Percentiles rank a stretch among this genome's conserved stretches.
These are phyloP conservation scores for Talaromyces sp. DNA, from an alignment of 2,329 filamentous ascomycete species.

Conservation along the genomic window DNA sequence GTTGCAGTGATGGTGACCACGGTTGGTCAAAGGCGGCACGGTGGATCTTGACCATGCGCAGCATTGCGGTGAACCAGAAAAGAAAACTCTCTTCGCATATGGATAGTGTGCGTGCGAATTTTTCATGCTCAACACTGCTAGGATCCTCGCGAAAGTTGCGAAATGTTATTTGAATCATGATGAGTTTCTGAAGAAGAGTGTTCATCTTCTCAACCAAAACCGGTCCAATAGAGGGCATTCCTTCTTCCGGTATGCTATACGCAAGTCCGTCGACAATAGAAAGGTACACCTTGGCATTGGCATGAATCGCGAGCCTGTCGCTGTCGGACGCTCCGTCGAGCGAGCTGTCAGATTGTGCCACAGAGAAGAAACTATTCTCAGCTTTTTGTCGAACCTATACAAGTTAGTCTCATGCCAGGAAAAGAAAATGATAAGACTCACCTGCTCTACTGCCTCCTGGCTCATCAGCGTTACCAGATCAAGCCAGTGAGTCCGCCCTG, in stretches of 20 bases:
- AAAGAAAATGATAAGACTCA: constrained; percentile 14
- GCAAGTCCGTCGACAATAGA: constrained; percentile 36
- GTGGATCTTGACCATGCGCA: constrained; percentile 38
- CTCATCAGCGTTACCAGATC: constrained; percentile 36
- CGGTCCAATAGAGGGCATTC: constrained; percentile 25
- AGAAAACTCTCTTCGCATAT: constrained; percentile 28
- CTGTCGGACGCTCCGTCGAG: constrained; percentile 11
- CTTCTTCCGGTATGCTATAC: constrained; percentile 31
- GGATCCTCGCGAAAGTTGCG: constrained; percentile 18
- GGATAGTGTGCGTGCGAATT: constrained; percentile 15
- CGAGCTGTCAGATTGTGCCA: constrained; percentile 27
- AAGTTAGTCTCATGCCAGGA: constrained; percentile 10
- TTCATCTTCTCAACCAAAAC: constrained; percentile 39
- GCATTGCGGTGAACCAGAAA: constrained; percentile 39
- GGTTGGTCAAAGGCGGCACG: constrained; percentile 30
- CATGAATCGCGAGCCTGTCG: constrained; percentile 19
- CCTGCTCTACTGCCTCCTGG: constrained; percentile 32
- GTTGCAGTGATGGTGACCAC: constrained; percentile 20
- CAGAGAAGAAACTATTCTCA: constrained; percentile 35
- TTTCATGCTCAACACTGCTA: constrained; percentile 11
- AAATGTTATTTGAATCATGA: constrained; percentile 24
- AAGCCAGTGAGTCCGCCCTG: constrained; percentile 33
- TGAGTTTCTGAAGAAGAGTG: constrained; percentile 32
- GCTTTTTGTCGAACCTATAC: constrained; percentile 36
- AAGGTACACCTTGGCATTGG: constrained; percentile 33